A percentile compares a stretch with the other conserved stretches of the same genome.
Conservation (phyloP, 306 rosid genomes). For the Cucurbita argyrosperma region DNA sequence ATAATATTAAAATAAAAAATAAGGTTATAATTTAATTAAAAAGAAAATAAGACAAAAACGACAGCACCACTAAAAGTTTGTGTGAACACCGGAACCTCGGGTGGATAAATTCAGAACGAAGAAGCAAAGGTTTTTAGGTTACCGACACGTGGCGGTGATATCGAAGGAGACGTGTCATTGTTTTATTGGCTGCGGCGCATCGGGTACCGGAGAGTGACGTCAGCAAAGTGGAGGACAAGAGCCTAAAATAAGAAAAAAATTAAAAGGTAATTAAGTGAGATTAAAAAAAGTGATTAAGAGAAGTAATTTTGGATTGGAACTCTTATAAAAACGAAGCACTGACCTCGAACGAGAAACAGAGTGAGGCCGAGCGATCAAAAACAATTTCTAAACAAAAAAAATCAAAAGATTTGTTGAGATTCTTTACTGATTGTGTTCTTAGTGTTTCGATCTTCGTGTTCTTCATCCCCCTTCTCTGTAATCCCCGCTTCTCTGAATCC, state of each 20-base stretch:
- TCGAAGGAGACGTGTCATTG: not conserved
- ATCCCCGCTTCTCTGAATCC: constrained; percentile 98
- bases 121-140: not conserved
- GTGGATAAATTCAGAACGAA: not conserved
- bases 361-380: constrained; percentile 2
- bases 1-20: no score
- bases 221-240: not conserved
- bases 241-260: not conserved
- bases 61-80: not conserved
- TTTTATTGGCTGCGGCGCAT: not conserved
- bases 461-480: constrained; percentile 31
- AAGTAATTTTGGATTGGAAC: not conserved
- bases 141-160: not conserved
- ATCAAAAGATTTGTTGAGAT: not conserved
- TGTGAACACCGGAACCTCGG: not conserved
- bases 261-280: not conserved
- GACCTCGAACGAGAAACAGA: not conserved
- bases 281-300: not conserved
- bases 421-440: not conserved
- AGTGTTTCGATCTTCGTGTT: not conserved
- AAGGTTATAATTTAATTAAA: no score
- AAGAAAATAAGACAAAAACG: no score
- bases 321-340: not conserved
- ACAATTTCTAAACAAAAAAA: not conserved
- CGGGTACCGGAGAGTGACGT: not conserved